A percentile compares a stretch with the other conserved stretches of the same genome.
Evolutionary conservation across 2,329 filamentous ascomycete genomes (phyloP).

Genomic region (Botryotinia convoluta): DNA sequence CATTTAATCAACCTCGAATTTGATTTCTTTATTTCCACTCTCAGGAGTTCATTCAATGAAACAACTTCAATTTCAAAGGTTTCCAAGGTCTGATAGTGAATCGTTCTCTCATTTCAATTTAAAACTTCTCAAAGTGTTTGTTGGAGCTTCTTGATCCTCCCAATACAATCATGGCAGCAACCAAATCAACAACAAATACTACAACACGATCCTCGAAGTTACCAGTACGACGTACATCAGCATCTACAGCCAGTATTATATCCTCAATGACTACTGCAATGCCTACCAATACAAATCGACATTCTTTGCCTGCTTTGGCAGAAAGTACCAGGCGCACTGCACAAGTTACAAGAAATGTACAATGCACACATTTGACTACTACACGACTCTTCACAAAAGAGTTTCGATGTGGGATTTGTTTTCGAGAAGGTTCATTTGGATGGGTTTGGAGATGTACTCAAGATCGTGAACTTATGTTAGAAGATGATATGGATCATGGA

Average conservation of each 20-base stretch:
- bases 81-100: slow-evolving; percentile 4
- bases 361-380: slow-evolving; percentile 68
- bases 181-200: not conserved
- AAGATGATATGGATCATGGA: slow-evolving; percentile 39
- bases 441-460: slow-evolving; percentile 74
- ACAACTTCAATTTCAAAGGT: not conserved
- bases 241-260: slow-evolving; percentile 11
- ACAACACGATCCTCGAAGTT: not conserved
- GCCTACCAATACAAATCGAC: not conserved
- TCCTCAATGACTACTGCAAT: slow-evolving; percentile 13
- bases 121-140: slow-evolving; percentile 4
- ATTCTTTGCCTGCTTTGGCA: slow-evolving; percentile 11
- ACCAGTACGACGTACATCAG: slow-evolving; percentile 5
- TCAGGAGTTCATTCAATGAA: not conserved
- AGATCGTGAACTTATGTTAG: slow-evolving; percentile 51
- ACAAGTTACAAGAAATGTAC: slow-evolving; percentile 22
- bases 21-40: not conserved
- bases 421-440: slow-evolving; percentile 54
- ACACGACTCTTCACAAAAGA: slow-evolving; percentile 58
- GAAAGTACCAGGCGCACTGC: slow-evolving; percentile 2
- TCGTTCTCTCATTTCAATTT: not conserved
- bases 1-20: not conserved
- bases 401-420: slow-evolving; percentile 58
- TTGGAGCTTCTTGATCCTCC: not conserved
- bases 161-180: slow-evolving; percentile 8